Evolutionary conservation across 2,329 filamentous ascomycete genomes (phyloP).

Genomic region (Arthrobotrys musiformis): DNA sequence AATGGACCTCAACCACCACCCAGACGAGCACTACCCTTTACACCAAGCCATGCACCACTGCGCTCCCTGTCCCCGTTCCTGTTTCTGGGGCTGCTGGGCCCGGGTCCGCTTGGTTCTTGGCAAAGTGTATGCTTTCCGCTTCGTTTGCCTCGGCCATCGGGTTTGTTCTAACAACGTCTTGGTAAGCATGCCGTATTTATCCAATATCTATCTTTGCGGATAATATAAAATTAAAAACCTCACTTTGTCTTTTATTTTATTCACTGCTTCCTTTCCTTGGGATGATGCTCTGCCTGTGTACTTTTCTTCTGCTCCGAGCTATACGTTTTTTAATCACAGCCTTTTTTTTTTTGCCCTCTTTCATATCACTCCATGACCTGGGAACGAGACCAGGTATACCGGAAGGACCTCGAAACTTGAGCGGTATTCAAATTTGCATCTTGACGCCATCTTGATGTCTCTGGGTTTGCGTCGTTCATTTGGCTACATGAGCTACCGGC

Average conservation of each 20-base stretch:
- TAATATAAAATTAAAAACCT: background rate
- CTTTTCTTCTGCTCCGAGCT: background rate
- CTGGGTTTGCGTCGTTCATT: no score
- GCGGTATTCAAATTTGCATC: no score
- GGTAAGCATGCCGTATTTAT: background rate
- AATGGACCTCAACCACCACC: slow-evolving; percentile 50
- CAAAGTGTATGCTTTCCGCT: slow-evolving; percentile 22
- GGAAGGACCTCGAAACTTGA: no score
- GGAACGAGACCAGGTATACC: no score
- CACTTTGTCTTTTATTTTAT: background rate
- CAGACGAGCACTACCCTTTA: slow-evolving; percentile 42
- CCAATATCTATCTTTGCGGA: background rate
- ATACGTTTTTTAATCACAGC: background rate
- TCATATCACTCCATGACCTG: no score
- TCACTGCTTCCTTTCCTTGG: background rate
- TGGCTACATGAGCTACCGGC: no score
- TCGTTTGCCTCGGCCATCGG: slow-evolving; percentile 29
- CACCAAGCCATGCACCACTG: slow-evolving; percentile 41
- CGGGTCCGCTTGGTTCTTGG: slow-evolving; percentile 22
- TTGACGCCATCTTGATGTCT: no score
- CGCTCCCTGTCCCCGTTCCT: slow-evolving; percentile 43
- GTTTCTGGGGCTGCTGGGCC: slow-evolving; percentile 25
- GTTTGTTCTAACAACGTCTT: slow-evolving; percentile 10
- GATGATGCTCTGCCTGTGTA: background rate
- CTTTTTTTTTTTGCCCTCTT: background rate